A percentile compares a stretch with the other conserved stretches of the same genome.
Conservation (phyloP, 768 basidiomycete genomes). For the Chlorophyllum brunneum region DNA sequence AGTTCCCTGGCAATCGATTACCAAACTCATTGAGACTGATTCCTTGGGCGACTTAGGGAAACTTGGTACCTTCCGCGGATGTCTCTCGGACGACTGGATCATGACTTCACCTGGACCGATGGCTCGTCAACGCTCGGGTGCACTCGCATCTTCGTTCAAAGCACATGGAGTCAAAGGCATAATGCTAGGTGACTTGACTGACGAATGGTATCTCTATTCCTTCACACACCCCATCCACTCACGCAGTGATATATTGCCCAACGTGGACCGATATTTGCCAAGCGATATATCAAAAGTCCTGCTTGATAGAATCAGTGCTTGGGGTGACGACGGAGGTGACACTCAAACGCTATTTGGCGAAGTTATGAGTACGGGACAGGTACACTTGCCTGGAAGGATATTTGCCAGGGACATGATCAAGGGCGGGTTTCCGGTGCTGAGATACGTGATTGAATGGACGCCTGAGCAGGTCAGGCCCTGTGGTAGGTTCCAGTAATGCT, state of each 20-base stretch:
- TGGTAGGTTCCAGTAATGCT: conserved; percentile 34
- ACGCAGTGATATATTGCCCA: conserved; percentile 48
- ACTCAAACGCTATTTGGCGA: conserved; percentile 50
- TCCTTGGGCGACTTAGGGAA: conserved; percentile 41
- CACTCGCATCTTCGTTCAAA: conserved; percentile 47
- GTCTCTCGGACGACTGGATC: conserved; percentile 58
- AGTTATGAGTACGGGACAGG: conserved; percentile 57
- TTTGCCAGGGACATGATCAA: conserved; percentile 55
- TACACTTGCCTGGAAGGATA: conserved; percentile 62
- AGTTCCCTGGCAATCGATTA: conserved; percentile 48
- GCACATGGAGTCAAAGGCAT: conserved; percentile 58
- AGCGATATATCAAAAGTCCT: conserved; percentile 40
- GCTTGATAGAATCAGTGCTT: conserved; percentile 37
- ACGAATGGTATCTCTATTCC: conserved; percentile 78
- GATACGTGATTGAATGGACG: conserved; percentile 69
- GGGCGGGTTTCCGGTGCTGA: conserved; percentile 57
- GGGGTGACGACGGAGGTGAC: conserved; percentile 35
- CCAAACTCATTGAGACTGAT: conserved; percentile 19
- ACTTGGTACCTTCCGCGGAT: conserved; percentile 66
- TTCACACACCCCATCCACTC: conserved; percentile 57
- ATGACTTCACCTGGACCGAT: conserved; percentile 50
- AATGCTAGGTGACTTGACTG: conserved; percentile 60
- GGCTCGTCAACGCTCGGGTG: conserved; percentile 63
- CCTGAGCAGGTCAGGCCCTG: conserved; percentile 53
- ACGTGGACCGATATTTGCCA: conserved; percentile 60